Evolutionary conservation across 257 asterid species (phyloP).

Genomic region (Nicotiana paniculata): DNA sequence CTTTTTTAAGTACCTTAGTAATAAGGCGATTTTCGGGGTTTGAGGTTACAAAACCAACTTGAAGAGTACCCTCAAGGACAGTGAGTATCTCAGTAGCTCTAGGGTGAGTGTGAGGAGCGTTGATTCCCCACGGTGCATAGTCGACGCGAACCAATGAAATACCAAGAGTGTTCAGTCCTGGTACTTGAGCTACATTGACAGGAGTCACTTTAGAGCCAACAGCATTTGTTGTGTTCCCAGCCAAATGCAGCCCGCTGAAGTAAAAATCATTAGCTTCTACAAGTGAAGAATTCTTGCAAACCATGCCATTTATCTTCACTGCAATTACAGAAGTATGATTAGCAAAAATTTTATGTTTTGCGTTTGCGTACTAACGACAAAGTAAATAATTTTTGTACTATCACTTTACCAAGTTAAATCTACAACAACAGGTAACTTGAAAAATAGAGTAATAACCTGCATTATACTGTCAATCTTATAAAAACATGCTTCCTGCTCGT

Average conservation of each 20-base stretch:
- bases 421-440: too few species aligned
- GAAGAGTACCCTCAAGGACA: not conserved
- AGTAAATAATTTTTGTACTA: too few species aligned
- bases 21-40: not conserved
- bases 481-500: too few species aligned
- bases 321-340: not conserved
- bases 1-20: not conserved
- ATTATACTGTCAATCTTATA: too few species aligned
- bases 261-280: not conserved
- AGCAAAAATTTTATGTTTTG: not conserved
- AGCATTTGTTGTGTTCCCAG: not conserved
- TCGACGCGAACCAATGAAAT: not conserved
- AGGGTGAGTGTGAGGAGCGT: not conserved
- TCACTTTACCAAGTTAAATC: too few species aligned
- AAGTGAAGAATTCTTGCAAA: not conserved
- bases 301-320: not conserved
- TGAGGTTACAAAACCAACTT: not conserved
- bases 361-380: too few species aligned
- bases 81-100: not conserved
- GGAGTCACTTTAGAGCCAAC: not conserved
- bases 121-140: not conserved
- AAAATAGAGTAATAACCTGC: too few species aligned
- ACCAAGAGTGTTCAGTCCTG: not conserved
- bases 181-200: not conserved
- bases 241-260: not conserved